Percentiles rank a stretch among this genome's conserved stretches.
phyloP scores from a whole-genome alignment of 2,329 filamentous ascomycete species.

The Aureobasidium melanogenum region DNA sequence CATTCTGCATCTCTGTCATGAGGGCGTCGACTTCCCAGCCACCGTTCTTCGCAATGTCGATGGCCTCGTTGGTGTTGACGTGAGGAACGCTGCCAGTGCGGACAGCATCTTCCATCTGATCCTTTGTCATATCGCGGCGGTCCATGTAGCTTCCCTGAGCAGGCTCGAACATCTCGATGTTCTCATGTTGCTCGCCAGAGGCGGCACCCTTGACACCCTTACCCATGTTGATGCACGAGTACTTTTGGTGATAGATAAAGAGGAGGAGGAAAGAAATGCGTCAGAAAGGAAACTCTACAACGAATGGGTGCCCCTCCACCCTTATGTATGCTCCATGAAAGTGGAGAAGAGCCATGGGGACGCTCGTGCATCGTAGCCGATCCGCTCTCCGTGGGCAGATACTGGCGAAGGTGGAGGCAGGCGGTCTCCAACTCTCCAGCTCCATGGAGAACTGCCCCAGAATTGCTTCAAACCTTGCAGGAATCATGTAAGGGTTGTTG shows the following conservation, averaged over 20 bases:
- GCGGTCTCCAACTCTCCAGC: not conserved
- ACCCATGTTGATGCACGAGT: conserved; percentile 10
- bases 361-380: conserved; percentile 2
- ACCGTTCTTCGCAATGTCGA: conserved; percentile 23
- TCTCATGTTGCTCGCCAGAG: conserved; percentile 1
- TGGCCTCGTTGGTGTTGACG: conserved; percentile 23
- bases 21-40: conserved; percentile 38
- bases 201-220: conserved; percentile 2
- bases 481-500: not conserved
- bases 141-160: not conserved
- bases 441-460: conserved; percentile 9
- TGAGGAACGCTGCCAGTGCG: conserved; percentile 23
- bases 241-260: not conserved
- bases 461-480: not conserved
- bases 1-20: conserved; percentile 33
- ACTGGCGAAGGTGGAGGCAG: not conserved
- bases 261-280: not conserved
- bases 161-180: conserved; percentile 2
- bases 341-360: conserved; percentile 10
- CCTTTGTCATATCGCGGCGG: conserved; percentile 12
- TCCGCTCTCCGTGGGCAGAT: conserved; percentile 8
- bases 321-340: conserved; percentile 5
- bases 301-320: not conserved
- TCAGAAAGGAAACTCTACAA: not conserved
- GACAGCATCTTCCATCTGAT: conserved; percentile 22